phyloP scores from a whole-genome alignment of 2,329 filamentous ascomycete genomes.

The Zasmidium cellare region DNA sequence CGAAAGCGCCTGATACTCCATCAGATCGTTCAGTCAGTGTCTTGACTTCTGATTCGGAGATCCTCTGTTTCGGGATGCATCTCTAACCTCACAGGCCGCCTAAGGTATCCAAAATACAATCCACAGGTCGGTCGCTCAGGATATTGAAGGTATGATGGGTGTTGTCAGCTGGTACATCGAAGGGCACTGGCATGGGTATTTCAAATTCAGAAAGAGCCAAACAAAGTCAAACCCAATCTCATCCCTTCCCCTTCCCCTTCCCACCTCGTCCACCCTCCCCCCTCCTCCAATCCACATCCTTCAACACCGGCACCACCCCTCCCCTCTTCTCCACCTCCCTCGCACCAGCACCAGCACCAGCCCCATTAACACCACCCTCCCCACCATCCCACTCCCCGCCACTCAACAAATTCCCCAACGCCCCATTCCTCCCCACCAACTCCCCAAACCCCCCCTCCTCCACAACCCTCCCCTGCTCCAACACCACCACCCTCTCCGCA shows the following conservation, averaged over 20 bases:
- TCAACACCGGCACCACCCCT: constrained; percentile 1
- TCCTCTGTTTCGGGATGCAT: too few relatives aligned
- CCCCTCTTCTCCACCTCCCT: not conserved
- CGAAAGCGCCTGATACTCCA: too few relatives aligned
- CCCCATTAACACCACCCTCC: not conserved
- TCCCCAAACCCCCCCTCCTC: constrained; percentile 68
- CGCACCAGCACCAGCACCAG: not conserved
- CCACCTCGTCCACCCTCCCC: not conserved
- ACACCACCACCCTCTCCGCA: constrained; percentile 70
- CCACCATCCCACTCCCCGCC: constrained; percentile 35
- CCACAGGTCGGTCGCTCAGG: too few relatives aligned
- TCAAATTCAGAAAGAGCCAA: too few relatives aligned
- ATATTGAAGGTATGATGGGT: too few relatives aligned
- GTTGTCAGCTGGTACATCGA: too few relatives aligned
- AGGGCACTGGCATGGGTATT: too few relatives aligned
- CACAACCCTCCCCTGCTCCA: constrained; percentile 66
- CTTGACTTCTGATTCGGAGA: too few relatives aligned
- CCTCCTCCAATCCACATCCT: constrained; percentile 8
- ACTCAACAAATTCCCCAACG: constrained; percentile 39
- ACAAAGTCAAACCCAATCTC: too few relatives aligned
- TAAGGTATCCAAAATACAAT: too few relatives aligned
- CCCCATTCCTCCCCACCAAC: constrained; percentile 47
- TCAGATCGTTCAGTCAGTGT: too few relatives aligned
- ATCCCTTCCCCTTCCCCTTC: not conserved
- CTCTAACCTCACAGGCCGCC: too few relatives aligned